Conservation (phyloP, 371 early-diverging fungal genomes). For the Rhizopus sp. region DNA sequence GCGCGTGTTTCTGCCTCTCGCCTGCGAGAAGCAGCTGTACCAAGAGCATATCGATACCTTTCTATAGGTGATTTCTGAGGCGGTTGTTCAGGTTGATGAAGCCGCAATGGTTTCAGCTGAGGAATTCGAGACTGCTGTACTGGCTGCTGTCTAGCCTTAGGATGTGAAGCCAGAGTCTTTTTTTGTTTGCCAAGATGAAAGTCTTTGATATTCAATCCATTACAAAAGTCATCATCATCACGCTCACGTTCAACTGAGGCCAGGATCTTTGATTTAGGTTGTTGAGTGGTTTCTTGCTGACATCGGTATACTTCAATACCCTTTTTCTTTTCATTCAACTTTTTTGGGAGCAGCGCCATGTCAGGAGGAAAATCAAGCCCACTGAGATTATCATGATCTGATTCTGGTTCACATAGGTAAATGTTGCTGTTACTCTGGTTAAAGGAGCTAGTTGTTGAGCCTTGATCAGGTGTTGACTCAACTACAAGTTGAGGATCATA, state of each 20-base stretch:
- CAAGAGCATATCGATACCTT: slow-evolving; percentile 1
- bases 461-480: not conserved
- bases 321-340: slow-evolving; percentile 10
- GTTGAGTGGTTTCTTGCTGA: not conserved
- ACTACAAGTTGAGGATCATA: not conserved
- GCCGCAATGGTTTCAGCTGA: not conserved
- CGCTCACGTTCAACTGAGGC: slow-evolving; percentile 15
- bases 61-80: not conserved
- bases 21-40: slow-evolving; percentile 7
- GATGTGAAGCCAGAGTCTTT: not conserved
- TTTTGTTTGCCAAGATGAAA: slow-evolving; percentile 1
- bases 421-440: not conserved
- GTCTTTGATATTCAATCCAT: slow-evolving; percentile 28
- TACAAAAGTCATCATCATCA: slow-evolving; percentile 37
- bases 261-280: not conserved
- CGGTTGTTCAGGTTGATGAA: not conserved
- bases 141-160: not conserved
- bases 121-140: not conserved
- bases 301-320: not conserved
- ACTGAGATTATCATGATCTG: slow-evolving; percentile 17
- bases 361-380: slow-evolving; percentile 34
- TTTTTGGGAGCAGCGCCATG: slow-evolving; percentile 11
- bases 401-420: slow-evolving; percentile 10
- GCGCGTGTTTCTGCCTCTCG: slow-evolving; percentile 6
- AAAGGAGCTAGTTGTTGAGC: not conserved